Conservation (phyloP, 1,139 yeast genomes). For the Taphrina confusa region DNA sequence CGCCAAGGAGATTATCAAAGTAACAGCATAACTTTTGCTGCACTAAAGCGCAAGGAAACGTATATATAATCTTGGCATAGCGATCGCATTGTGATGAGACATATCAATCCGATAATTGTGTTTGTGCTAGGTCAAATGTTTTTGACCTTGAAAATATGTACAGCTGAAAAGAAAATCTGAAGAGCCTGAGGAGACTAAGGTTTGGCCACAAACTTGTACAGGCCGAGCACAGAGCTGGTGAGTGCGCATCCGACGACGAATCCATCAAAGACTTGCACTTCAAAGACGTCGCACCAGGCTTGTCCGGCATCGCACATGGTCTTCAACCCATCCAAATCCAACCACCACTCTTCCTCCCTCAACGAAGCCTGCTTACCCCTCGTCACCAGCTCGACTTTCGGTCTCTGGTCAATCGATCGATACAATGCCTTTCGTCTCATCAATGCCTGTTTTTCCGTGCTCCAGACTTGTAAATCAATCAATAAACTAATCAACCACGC, state of each 20-base stretch:
- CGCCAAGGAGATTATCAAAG: not conserved
- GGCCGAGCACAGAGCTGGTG: constrained; percentile 12
- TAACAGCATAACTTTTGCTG: not conserved
- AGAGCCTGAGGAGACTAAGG: no score
- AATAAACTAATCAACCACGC: constrained; percentile 24
- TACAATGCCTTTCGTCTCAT: not conserved
- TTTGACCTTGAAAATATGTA: no score
- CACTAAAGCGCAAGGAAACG: no score
- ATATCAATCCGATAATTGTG: no score
- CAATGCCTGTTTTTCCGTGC: not conserved
- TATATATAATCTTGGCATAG: no score
- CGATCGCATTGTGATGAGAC: no score
- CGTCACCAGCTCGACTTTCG: not conserved
- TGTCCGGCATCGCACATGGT: constrained; percentile 27
- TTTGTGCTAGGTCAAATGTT: no score
- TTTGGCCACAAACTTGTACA: constrained; percentile 30
- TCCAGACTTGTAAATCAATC: constrained; percentile 14
- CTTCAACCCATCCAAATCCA: constrained; percentile 27
- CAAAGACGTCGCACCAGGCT: constrained; percentile 33
- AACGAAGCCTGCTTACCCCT: not conserved
- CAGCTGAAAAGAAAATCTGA: not conserved
- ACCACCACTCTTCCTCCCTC: constrained; percentile 26
- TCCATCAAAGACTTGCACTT: constrained; percentile 18
- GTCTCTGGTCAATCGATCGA: constrained; percentile 16
- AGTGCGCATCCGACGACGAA: constrained; percentile 21